Conservation (phyloP, 2,329 filamentous ascomycete genomes). For the Clonostachys chloroleuca region DNA sequence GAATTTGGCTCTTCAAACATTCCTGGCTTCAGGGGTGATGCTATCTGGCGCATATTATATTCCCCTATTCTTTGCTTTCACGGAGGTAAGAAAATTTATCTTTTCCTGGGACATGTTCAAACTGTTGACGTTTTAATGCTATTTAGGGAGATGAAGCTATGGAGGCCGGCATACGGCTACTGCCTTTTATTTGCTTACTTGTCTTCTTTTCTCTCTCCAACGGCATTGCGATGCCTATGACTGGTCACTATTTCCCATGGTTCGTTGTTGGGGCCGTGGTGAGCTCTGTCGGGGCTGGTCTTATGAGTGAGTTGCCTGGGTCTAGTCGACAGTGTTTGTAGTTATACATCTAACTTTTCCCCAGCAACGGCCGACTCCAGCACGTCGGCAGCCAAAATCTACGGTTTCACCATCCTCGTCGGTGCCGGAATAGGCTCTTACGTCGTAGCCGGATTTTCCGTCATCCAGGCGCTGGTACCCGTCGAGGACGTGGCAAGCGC, state of each 20-base stretch:
- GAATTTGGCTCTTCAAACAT: slow-evolving; percentile 11
- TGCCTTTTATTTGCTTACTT: slow-evolving; percentile 30
- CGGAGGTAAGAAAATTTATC: slow-evolving; percentile 6
- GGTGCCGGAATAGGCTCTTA: slow-evolving; percentile 30
- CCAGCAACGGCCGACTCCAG: slow-evolving; percentile 14
- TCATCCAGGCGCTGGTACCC: slow-evolving; percentile 24
- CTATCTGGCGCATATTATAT: slow-evolving; percentile 32
- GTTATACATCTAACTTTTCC: neutral
- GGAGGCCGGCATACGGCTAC: slow-evolving; percentile 25
- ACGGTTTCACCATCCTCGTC: slow-evolving; percentile 28
- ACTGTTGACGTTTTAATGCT: neutral
- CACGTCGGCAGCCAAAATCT: slow-evolving; percentile 17
- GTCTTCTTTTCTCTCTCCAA: slow-evolving; percentile 26
- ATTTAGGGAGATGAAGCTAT: slow-evolving; percentile 25
- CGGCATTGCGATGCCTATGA: slow-evolving; percentile 23
- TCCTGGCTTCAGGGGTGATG: slow-evolving; percentile 9
- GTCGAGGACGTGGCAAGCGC: slow-evolving; percentile 18
- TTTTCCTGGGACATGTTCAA: neutral
- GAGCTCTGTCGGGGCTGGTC: slow-evolving; percentile 19
- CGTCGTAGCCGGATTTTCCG: slow-evolving; percentile 26
- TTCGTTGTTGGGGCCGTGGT: slow-evolving; percentile 25
- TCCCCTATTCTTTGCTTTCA: slow-evolving; percentile 44
- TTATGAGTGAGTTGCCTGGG: slow-evolving; percentile 18
- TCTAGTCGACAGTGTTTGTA: too few species aligned
- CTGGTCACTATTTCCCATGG: slow-evolving; percentile 28